Conservation (phyloP, 1,139 yeast species). For the Saccharomyces hybrid region DNA sequence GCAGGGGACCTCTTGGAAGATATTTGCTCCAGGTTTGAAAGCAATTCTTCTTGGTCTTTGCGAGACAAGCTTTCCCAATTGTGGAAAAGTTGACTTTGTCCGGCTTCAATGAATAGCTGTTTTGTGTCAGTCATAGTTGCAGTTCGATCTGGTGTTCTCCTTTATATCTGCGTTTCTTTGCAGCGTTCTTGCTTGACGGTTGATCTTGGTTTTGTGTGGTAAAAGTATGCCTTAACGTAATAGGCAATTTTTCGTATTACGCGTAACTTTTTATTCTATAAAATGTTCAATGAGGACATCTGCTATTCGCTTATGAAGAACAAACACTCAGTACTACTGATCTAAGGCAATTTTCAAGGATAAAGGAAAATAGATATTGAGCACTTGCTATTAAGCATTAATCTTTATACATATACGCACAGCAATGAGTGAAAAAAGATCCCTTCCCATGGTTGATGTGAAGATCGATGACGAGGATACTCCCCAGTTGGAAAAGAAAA, state of each 20-base stretch:
- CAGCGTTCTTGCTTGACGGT: not conserved
- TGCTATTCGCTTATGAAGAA: not conserved
- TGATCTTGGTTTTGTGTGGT: not conserved
- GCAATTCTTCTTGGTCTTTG: conserved; percentile 14
- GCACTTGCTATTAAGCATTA: not conserved
- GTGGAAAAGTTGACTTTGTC: conserved; percentile 26
- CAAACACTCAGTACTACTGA: not conserved
- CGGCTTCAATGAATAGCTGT: conserved; percentile 19
- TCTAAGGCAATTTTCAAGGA: not conserved
- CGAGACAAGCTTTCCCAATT: conserved; percentile 17
- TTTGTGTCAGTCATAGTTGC: conserved; percentile 10
- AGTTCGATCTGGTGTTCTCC: not conserved
- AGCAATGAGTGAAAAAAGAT: not conserved
- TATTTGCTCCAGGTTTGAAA: conserved; percentile 14
- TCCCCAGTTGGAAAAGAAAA: conserved; percentile 20
- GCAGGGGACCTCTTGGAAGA: conserved; percentile 17
- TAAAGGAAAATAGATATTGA: not conserved
- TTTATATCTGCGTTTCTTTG: not conserved
- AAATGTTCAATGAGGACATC: not conserved
- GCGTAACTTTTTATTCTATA: not conserved
- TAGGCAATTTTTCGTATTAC: not conserved
- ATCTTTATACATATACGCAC: not conserved
- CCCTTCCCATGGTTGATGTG: not conserved
- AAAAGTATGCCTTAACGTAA: not conserved
- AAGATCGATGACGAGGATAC: not conserved